Base-by-base conservation (phyloP, 345 rosid species). In the Anastatica hierochuntica region DNA sequence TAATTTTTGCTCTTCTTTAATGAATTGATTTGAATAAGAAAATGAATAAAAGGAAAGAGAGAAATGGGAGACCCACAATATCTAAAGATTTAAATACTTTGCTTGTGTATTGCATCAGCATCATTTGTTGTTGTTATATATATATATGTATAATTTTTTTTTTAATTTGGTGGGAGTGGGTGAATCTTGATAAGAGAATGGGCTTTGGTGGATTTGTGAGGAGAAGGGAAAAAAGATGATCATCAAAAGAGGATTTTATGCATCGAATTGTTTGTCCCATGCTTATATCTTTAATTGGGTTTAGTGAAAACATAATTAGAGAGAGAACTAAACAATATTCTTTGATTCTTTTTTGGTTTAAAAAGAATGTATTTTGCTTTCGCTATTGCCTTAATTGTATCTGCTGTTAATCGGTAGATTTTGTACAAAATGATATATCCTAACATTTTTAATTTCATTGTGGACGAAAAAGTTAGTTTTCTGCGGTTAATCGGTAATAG, bases 11-110 rank as follows among this genome's bases (percentile, higher is more conserved):
- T 31, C 49, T 41, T 55, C 51, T 56, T 65, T 18, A 42, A 42
- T 58, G 64, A 58, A 50, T 57, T n/a, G n/a, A n/a, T n/a, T n/a
- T n/a, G n/a, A n/a, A n/a, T n/a, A n/a, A n/a, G n/a, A n/a, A 57
- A 48, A 48, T 64, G 39, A 56, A 56, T 43, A 52, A 50, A 33
- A 16, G 49, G 60, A 47, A 39, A 37, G 33, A 29, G 72, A 71
- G 57, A 14, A 43, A 34, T 7, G 43, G 71, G 41, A 72, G 83
- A 74, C 78, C 88, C 76, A 72, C 96, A 80, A 79, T 71, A 79
- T 60, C 71, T 67, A 67, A n/a, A 60, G 66, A 52, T 60, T 59
- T 53, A 46, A 24, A 60, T 60, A 53, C 71, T 59, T 67, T 58
- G 59, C 24, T 24, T 52, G 60, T 66, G 27, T 66, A 52, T 51